Evolutionary conservation across 2,329 filamentous ascomycete species (phyloP).

Genomic region (Furcasterigmium sp.): DNA sequence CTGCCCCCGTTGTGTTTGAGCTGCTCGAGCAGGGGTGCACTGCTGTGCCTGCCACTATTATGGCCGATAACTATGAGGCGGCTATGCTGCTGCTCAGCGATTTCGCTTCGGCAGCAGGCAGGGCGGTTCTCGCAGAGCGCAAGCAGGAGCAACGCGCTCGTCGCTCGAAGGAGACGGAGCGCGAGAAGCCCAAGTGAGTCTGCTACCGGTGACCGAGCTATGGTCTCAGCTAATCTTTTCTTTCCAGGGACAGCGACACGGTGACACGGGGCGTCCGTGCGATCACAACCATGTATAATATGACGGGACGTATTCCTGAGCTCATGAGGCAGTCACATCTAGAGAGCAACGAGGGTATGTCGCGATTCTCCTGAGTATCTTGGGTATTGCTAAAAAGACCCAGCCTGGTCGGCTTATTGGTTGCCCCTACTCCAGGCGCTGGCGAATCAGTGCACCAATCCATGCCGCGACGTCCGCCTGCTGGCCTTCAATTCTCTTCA

Average conservation of each 20-base stretch:
- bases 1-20: slow-evolving; percentile 74
- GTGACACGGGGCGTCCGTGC: slow-evolving; percentile 76
- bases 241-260: slow-evolving; percentile 54
- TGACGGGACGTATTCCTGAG: slow-evolving; percentile 76
- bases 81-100: slow-evolving; percentile 80
- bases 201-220: too few species aligned
- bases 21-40: slow-evolving; percentile 76
- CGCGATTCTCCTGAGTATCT: neutral
- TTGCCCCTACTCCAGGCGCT: slow-evolving; percentile 87
- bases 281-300: slow-evolving; percentile 72
- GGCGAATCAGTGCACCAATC: slow-evolving; percentile 87
- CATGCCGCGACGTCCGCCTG: slow-evolving; percentile 86
- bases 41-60: slow-evolving; percentile 74
- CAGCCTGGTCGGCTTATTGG: slow-evolving; percentile 97
- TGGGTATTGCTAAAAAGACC: slow-evolving; percentile 6
- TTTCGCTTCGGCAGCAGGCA: slow-evolving; percentile 77
- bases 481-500: slow-evolving; percentile 84
- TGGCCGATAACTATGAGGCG: slow-evolving; percentile 92
- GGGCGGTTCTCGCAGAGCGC: slow-evolving; percentile 66
- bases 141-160: slow-evolving; percentile 48
- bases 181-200: slow-evolving; percentile 49
- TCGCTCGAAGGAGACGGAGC: slow-evolving; percentile 37
- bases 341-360: slow-evolving; percentile 72
- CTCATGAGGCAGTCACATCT: slow-evolving; percentile 92
- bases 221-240: too few species aligned